These are phyloP conservation scores for Lactarius sp. DNA, from an alignment of 768 basidiomycete genomes.

Conservation along the genomic window DNA sequence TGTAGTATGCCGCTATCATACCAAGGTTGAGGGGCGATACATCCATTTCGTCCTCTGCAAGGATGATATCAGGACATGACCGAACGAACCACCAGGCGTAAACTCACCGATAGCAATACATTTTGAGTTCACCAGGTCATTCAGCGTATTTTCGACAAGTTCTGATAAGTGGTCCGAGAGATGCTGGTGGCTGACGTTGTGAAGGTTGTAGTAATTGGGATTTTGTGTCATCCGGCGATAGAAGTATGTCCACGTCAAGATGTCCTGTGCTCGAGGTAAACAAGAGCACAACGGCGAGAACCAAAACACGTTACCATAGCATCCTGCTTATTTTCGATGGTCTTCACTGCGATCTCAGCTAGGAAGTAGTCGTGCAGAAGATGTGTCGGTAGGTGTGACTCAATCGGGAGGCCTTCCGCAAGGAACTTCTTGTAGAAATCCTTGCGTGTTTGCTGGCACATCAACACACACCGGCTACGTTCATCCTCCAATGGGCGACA, in stretches of 20 bases:
- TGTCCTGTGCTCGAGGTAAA: slow-evolving; percentile 52
- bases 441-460: slow-evolving; percentile 97
- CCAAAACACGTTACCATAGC: slow-evolving; percentile 59
- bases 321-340: slow-evolving; percentile 99
- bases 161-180: slow-evolving; percentile 95
- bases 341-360: slow-evolving; percentile 97
- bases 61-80: neutral
- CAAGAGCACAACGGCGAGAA: neutral
- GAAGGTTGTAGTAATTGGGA: slow-evolving; percentile 90
- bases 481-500: slow-evolving; percentile 87
- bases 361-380: slow-evolving; percentile 95
- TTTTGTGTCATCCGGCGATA: slow-evolving; percentile 98
- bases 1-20: slow-evolving; percentile 98
- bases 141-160: slow-evolving; percentile 88
- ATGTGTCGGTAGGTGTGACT: slow-evolving; percentile 88
- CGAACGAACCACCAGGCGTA: neutral
- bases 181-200: slow-evolving; percentile 94
- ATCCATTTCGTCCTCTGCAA: slow-evolving; percentile 87
- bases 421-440: slow-evolving; percentile 99
- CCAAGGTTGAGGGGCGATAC: slow-evolving; percentile 88
- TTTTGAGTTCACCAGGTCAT: slow-evolving; percentile 89
- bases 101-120: slow-evolving; percentile 80
- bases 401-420: slow-evolving; percentile 94
- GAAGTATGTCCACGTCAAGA: slow-evolving; percentile 98
- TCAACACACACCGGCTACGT: slow-evolving; percentile 88